Base-by-base conservation (phyloP, 2,329 filamentous ascomycete species). In the Penicillium sp. region DNA sequence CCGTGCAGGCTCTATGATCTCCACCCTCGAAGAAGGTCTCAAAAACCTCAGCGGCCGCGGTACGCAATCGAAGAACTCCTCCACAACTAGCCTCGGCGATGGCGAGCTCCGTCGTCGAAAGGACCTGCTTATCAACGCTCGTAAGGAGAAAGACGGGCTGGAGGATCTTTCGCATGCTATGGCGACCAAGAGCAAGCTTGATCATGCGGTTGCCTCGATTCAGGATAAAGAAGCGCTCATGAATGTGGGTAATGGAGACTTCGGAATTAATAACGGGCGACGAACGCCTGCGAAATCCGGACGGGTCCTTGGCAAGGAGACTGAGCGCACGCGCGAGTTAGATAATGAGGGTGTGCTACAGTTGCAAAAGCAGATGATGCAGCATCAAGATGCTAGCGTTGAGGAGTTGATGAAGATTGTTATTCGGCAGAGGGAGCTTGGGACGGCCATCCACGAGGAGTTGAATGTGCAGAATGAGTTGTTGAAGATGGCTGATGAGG, bases 341-440 rank as follows among this genome's bases (percentile, higher is more conserved):
- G 86, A 87, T 68, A 88, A 88, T 59, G 74, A 81, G n/a, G 85
- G 85, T 0, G 83, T 88, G 14, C 61, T 88, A 63, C 84, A 87
- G 70, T 67, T 88, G 58, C 86, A 88, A 71, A 78, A 81, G 62
- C 82, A 87, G 65, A 81, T 85, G 55, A 87, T 88, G 74, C 68
- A 78, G 46, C 82, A 86, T 49, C 86, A 88, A 65, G 85, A 88
- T 59, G 72, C 82, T 64, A 83, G 84, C 66, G 78, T 88, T 4
- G 76, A 85, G 44, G 81, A 84, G 61, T 65, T 88, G 61, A 79
- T 82, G 45, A 84, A 82, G 62, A 83, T 85, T 35, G 81, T 87
- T 43, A 71, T 80, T 33, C 73, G 84, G 59, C 83, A 87, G 76
- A 82, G 80, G 67, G 84, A 88, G 67, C 78, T 88, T 73, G 85